Percentiles rank a stretch among this genome's conserved stretches.
phyloP scores from a whole-genome alignment of 2,329 filamentous ascomycete genomes.

The Conoideocrella luteorostrata region DNA sequence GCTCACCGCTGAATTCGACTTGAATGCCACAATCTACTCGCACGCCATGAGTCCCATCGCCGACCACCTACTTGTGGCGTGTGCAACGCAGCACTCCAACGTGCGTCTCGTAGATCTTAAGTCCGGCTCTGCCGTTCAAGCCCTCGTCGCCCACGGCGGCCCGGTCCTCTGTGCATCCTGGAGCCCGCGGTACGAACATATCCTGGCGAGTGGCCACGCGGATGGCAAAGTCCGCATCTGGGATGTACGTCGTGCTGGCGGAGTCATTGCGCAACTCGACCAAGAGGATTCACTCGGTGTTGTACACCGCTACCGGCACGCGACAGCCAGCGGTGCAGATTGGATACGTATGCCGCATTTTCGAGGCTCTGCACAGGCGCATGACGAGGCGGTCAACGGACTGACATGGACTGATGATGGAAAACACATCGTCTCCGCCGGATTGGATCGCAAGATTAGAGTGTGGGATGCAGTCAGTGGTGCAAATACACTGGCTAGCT shows the following conservation, averaged over 20 bases:
- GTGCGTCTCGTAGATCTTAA: slow-evolving; percentile 82
- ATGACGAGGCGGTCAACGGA: slow-evolving; percentile 77
- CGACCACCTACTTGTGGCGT: slow-evolving; percentile 72
- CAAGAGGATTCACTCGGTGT: slow-evolving; percentile 76
- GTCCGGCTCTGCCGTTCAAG: slow-evolving; percentile 67
- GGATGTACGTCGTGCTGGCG: slow-evolving; percentile 76
- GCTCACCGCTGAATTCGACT: slow-evolving; percentile 59
- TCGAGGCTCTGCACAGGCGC: slow-evolving; percentile 55
- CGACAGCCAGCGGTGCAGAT: slow-evolving; percentile 23
- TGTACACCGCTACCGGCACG: slow-evolving; percentile 31
- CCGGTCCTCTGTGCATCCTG: slow-evolving; percentile 66
- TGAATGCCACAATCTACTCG: slow-evolving; percentile 64
- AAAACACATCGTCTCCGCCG: slow-evolving; percentile 67
- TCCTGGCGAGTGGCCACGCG: slow-evolving; percentile 76
- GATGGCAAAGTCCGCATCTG: slow-evolving; percentile 82
- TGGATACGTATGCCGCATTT: slow-evolving; percentile 29
- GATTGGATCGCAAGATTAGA: slow-evolving; percentile 76
- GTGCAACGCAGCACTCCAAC: slow-evolving; percentile 77
- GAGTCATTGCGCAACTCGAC: slow-evolving; percentile 70
- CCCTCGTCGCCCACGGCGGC: slow-evolving; percentile 61
- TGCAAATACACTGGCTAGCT: slow-evolving; percentile 81
- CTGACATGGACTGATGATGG: slow-evolving; percentile 80
- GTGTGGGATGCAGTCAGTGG: slow-evolving; percentile 81
- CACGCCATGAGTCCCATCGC: slow-evolving; percentile 72
- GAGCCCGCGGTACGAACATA: slow-evolving; percentile 74